Evolutionary conservation across 2,329 filamentous ascomycete genomes (phyloP), one percentile per base, ranked within the genome.

Genomic region (Colletotrichum karsti): DNA sequence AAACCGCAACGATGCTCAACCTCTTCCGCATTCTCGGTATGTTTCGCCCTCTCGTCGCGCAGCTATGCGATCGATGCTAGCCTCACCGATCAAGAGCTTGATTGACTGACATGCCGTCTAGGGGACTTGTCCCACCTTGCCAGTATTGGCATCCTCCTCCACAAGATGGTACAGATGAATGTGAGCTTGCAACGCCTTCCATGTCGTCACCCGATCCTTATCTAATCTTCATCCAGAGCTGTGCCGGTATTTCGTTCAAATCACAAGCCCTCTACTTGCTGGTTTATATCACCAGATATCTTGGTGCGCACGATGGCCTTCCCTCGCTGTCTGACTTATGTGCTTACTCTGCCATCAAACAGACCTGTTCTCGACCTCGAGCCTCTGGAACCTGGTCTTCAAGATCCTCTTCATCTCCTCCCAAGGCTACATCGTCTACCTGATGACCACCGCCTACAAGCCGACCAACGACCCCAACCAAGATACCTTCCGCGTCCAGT

Each of bases 401-500:
- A 99, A 99, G 82, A 90, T 98, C 77, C 87, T 98, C 78, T 99
- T 98, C 86, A 95, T 99, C 79, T 87, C 84, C 71, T 92, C 93
- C 24, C 95, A 97, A 71, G 90, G 92, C 71, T 99, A 99, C 86
- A 97, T 95, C 76, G 90, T 99, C 79, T 98, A 98, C 84, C 90
- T 98, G 73, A 99, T 99, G 96, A 92, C 96, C 70, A 97, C 94
- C 74, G 93, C 95, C 76, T 99, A 96, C 89, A 97, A 97, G 82
- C 95, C 96, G 26, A 98, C 96, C 35, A 95, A 97, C 83, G 96
- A 99, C 77, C 94, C 95, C 61, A 97, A 97, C 78, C 90, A 97
- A 78, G 96, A 99, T 79, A 99, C 96, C 4, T 98, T 99, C 87
- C 94, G 95, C 74, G 93, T 98, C 51, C 93, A 97, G 80, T 99